Conservation (phyloP, 2,329 filamentous ascomycete genomes). For the Fusarium brevicatenulatum region DNA sequence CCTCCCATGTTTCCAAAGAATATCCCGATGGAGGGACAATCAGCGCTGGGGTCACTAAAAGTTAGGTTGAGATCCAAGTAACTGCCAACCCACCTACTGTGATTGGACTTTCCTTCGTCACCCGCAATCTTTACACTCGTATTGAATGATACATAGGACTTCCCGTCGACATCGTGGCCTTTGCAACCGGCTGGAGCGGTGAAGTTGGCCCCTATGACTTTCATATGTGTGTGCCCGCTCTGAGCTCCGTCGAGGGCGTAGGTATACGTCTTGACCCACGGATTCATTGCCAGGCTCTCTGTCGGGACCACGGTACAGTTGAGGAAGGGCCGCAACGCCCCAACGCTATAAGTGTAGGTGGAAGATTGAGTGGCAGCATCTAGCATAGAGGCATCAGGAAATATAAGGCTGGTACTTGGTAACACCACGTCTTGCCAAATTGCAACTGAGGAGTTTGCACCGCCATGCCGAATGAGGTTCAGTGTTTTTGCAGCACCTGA, state of each 20-base stretch:
- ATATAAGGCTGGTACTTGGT: accelerated
- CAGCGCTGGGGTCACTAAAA: neutral
- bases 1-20: neutral
- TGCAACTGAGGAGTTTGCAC: neutral
- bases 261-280: neutral
- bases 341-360: neutral
- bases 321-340: neutral
- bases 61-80: neutral
- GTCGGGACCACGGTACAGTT: neutral
- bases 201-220: neutral
- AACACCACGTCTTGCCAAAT: neutral
- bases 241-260: accelerated
- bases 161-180: neutral
- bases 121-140: neutral
- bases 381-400: neutral
- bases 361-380: neutral
- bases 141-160: neutral
- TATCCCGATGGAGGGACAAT: neutral
- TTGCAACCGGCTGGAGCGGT: neutral
- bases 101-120: neutral
- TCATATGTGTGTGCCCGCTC: neutral
- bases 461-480: neutral
- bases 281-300: accelerated
- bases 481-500: neutral
- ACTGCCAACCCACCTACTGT: neutral